Conservation (phyloP, 2,329 filamentous ascomycete species). For the Amesomyces nigricolor region DNA sequence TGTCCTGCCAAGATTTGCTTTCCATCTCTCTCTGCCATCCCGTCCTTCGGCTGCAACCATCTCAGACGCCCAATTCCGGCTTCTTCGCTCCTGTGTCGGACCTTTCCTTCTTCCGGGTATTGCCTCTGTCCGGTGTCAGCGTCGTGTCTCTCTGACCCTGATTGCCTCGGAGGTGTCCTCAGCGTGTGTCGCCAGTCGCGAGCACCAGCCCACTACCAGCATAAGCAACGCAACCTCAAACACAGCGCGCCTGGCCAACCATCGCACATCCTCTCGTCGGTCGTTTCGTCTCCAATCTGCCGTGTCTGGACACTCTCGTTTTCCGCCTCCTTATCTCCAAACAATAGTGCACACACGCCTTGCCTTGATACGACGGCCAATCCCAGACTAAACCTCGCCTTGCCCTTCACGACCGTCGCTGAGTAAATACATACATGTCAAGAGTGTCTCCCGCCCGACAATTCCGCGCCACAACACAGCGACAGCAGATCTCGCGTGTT, state of each 20-base stretch:
- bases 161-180: background rate
- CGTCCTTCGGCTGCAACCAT: constrained; percentile 9
- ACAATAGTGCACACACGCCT: too few species aligned
- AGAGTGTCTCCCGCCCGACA: background rate
- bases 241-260: background rate
- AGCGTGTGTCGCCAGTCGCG: background rate
- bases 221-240: background rate
- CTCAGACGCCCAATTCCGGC: background rate
- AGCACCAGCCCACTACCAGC: background rate
- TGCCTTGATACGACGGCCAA: too few species aligned
- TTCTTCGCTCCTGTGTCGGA: background rate
- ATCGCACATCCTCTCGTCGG: background rate
- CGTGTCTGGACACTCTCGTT: background rate
- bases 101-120: background rate
- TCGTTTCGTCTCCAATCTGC: background rate
- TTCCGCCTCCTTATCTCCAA: background rate
- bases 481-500: too few species aligned
- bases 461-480: background rate
- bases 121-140: background rate
- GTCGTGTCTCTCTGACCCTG: background rate
- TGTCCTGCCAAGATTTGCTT: constrained; percentile 17
- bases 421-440: background rate
- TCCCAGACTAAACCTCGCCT: too few species aligned
- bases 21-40: background rate
- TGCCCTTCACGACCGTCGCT: too few species aligned